Percentiles rank a stretch among this genome's conserved stretches.
Evolutionary conservation across 2,329 filamentous ascomycete species (phyloP).

Genomic region (Diaporthe caulivora): DNA sequence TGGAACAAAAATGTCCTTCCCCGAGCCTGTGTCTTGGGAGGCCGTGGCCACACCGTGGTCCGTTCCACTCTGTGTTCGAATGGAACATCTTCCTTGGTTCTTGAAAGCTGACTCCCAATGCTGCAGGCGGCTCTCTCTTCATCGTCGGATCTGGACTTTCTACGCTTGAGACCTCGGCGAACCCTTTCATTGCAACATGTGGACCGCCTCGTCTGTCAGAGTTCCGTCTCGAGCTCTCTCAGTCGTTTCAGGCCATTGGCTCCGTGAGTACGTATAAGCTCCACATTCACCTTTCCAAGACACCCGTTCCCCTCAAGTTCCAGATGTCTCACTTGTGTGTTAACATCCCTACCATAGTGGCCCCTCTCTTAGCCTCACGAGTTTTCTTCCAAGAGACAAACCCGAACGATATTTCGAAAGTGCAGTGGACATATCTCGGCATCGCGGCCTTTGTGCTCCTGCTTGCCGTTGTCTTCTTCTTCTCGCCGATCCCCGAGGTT

Average conservation of each 20-base stretch:
- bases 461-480: conserved; percentile 73
- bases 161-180: conserved; percentile 80
- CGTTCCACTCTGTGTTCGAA: no score
- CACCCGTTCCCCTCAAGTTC: neutral
- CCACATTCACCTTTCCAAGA: neutral
- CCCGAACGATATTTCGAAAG: conserved; percentile 69
- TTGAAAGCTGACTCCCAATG: no score
- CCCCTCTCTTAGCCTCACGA: conserved; percentile 77
- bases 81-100: no score
- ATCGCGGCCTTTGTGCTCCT: conserved; percentile 77
- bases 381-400: conserved; percentile 76
- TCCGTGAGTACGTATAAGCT: conserved; percentile 59
- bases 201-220: conserved; percentile 76
- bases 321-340: no score
- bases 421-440: conserved; percentile 81
- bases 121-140: conserved; percentile 68
- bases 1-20: no score
- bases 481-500: conserved; percentile 77
- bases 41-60: no score
- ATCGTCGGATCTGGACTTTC: conserved; percentile 78
- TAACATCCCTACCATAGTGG: conserved; percentile 52
- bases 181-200: conserved; percentile 72
- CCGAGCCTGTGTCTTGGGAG: no score
- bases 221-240: conserved; percentile 78
- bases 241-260: conserved; percentile 80